Evolutionary conservation across 2,329 filamentous ascomycete genomes (phyloP).

Genomic region (Penicillium thymicola): DNA sequence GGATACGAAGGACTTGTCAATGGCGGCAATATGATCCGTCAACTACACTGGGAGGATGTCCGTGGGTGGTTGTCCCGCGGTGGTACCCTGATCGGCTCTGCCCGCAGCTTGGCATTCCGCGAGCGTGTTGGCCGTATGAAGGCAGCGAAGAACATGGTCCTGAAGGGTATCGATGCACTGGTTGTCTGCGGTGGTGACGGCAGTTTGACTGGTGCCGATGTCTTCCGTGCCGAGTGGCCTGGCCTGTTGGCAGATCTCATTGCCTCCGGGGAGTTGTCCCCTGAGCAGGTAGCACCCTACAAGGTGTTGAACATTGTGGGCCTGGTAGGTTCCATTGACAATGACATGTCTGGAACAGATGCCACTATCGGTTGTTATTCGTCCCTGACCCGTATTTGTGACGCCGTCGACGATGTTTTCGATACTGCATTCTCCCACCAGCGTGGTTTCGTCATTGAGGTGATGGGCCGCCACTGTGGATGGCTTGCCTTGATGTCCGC

Average conservation of each 20-base stretch:
- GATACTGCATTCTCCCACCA: conserved; percentile 97
- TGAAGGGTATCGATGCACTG: conserved; percentile 89
- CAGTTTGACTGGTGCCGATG: conserved; percentile 91
- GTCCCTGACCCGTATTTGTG: conserved; percentile 86
- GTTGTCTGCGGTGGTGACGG: conserved; percentile 97
- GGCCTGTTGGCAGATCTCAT: conserved; percentile 83
- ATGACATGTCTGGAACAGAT: conserved; percentile 94
- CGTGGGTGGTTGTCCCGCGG: conserved; percentile 91
- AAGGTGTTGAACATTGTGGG: conserved; percentile 92
- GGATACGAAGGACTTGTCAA: conserved; percentile 94
- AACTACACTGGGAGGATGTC: conserved; percentile 90
- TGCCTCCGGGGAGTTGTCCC: conserved; percentile 64
- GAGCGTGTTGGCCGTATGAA: conserved; percentile 77
- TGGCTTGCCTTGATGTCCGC: conserved; percentile 97
- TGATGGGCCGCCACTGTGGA: conserved; percentile 97
- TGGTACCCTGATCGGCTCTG: conserved; percentile 93
- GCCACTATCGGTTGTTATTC: conserved; percentile 97
- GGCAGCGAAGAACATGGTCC: conserved; percentile 91
- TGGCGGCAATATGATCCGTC: conserved; percentile 80
- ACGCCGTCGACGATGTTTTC: conserved; percentile 88
- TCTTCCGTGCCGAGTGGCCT: conserved; percentile 90
- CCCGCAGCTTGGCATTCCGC: conserved; percentile 87
- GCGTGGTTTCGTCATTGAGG: conserved; percentile 93
- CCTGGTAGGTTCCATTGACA: conserved; percentile 95
- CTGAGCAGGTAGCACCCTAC: conserved; percentile 71